Evolutionary conservation across 139 green algal genomes (phyloP), one percentile per base, ranked within the genome.

Genomic region (Coelastrella sp.): DNA sequence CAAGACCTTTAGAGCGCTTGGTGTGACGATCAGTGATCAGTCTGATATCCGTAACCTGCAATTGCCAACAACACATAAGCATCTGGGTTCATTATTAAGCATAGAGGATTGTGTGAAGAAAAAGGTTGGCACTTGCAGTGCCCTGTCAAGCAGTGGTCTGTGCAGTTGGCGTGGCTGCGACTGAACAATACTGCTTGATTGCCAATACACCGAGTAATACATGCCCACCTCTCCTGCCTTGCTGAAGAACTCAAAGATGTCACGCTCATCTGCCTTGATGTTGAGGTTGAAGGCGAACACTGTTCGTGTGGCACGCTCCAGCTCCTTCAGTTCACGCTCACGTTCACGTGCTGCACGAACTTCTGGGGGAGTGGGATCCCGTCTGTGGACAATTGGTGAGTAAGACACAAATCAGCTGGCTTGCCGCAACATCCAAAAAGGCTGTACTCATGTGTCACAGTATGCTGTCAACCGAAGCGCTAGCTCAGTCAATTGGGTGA

Each of bases 1-100:
- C 96, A 85, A 99, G 95, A 66, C 97, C 97, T 90, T 99, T 99
- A 80, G 91, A 96, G 37, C 93, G 90, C 34, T 93, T 90, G 2
- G 95, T 98, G 90, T 94, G 94, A 59, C 96, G 92, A 89, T 99
- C 97, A 21, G 89, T 95, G 85, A 99, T 99, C 80, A 99, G 94
- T 41, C 93, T 93, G 45, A 99, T 96, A 90, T 99, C 96, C 21
- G 89, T 90, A 2, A 99, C 89, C 43, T 85, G 88, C 32, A 95
- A 94, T 23, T 1, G 57, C 17, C 64, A 21, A 30, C 64, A 74
- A n/a, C 64, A 74, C 53, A 64, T 64, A 64, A 64, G 53, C 5
- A 57, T 23, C 17, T 57, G 48, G 48, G 48, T 57, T n/a, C n/a
- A n/a, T n/a, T n/a, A n/a, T n/a, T n/a, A n/a, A n/a, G n/a, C n/a